A percentile compares a stretch with the other conserved stretches of the same genome.
These are phyloP conservation scores for Phaeosphaeria sp. DNA, from an alignment of 2,329 filamentous ascomycete species.

Conservation along the genomic window DNA sequence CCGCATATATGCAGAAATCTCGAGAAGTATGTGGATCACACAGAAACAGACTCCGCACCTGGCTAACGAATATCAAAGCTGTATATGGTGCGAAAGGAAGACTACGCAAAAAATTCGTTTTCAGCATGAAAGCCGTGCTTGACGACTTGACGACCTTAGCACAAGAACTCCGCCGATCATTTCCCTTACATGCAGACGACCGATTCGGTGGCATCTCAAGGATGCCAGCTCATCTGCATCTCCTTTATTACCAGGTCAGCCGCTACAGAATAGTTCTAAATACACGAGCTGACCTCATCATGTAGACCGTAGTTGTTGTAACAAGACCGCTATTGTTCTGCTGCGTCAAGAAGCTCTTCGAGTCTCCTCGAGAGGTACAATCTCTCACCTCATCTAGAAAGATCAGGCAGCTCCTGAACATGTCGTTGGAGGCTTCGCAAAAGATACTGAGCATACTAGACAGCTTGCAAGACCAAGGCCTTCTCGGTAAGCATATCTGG, in stretches of 20 bases:
- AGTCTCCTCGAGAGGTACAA: constrained; percentile 35
- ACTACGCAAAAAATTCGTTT: constrained; percentile 48
- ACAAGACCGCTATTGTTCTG: constrained; percentile 53
- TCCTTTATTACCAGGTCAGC: constrained; percentile 49
- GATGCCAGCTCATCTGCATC: constrained; percentile 48
- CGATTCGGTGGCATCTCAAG: constrained; percentile 51
- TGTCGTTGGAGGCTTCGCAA: constrained; percentile 54
- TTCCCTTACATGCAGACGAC: constrained; percentile 47
- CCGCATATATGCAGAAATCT: constrained; percentile 54
- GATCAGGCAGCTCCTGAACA: constrained; percentile 48
- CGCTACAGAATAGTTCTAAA: not conserved
- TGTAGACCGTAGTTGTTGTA: constrained; percentile 52
- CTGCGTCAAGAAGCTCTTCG: constrained; percentile 49
- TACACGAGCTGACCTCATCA: not conserved
- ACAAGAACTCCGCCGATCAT: constrained; percentile 49
- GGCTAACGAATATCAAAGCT: constrained; percentile 31
- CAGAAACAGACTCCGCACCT: too few relatives aligned
- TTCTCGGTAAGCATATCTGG: constrained; percentile 50
- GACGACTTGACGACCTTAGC: constrained; percentile 50
- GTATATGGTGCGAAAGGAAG: constrained; percentile 56
- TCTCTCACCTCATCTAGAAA: constrained; percentile 46
- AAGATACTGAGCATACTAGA: constrained; percentile 54
- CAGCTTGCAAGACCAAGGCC: constrained; percentile 54
- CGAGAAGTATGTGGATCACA: constrained; percentile 49
- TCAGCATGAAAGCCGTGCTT: constrained; percentile 51